A percentile compares a stretch with the other conserved stretches of the same genome.
Evolutionary conservation across 805 yeast genomes (phyloP).

Genomic region (Lipomyces sp.): DNA sequence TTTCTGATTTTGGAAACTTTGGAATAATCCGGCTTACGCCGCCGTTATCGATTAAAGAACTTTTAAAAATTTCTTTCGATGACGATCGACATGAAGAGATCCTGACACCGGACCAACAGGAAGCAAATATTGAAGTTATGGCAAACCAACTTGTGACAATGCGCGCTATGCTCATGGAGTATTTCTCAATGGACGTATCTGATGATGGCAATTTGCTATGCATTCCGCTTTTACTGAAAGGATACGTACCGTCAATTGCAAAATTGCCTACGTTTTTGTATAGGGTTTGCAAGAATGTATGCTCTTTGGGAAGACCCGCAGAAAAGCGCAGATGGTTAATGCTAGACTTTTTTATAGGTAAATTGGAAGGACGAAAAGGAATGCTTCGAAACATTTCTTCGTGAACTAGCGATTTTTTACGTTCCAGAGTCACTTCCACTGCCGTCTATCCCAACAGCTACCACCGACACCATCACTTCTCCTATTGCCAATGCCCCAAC

Average conservation of each 20-base stretch:
- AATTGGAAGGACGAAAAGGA: conserved; percentile 64
- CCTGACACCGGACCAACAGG: neutral
- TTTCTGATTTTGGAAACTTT: conserved; percentile 76
- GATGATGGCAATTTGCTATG: conserved; percentile 43
- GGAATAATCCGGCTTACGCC: conserved; percentile 53
- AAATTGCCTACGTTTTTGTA: conserved; percentile 68
- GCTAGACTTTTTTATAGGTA: conserved; percentile 1
- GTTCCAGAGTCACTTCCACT: conserved; percentile 55
- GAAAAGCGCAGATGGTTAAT: neutral
- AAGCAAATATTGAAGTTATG: neutral
- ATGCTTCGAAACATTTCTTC: conserved; percentile 64
- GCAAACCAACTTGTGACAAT: conserved; percentile 42
- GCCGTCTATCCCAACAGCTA: no score
- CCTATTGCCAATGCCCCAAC: neutral
- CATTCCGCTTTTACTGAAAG: conserved; percentile 67
- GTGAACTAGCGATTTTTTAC: conserved; percentile 69
- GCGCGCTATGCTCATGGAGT: conserved; percentile 78
- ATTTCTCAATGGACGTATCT: conserved; percentile 53
- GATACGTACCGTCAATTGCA: conserved; percentile 56
- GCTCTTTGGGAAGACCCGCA: neutral
- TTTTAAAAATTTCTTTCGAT: conserved; percentile 41
- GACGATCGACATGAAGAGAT: conserved; percentile 19
- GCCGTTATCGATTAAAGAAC: conserved; percentile 39
- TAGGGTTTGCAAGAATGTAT: conserved; percentile 54
- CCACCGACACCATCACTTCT: no score